phyloP scores from a whole-genome alignment of 306 rosid species.

The Potentilla sterilis region DNA sequence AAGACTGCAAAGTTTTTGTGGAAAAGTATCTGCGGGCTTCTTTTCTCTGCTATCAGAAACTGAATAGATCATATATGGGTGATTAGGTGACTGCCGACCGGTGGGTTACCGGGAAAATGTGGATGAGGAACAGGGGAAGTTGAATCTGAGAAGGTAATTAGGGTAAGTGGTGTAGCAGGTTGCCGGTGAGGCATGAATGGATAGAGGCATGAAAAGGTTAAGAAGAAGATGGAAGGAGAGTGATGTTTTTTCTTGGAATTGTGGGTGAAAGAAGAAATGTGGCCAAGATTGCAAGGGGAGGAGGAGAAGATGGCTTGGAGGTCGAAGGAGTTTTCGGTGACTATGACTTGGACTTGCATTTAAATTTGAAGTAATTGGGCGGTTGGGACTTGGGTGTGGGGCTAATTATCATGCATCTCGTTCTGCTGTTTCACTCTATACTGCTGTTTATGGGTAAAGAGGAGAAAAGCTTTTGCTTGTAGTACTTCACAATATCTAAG shows the following conservation, averaged over 20 bases:
- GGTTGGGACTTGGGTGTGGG: conserved; percentile 5
- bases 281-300: not conserved
- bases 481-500: not conserved
- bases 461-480: not conserved
- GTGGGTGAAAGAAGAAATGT: not conserved
- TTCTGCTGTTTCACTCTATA: conserved; percentile 3
- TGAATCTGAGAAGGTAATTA: not conserved
- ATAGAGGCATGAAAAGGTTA: conserved; percentile 4
- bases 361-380: conserved; percentile 29
- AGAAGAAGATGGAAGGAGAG: not conserved
- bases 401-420: not conserved
- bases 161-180: conserved; percentile 9
- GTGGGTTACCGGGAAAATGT: not conserved
- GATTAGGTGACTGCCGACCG: conserved; percentile 13
- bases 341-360: conserved; percentile 7
- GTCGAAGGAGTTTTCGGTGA: not conserved
- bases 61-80: not conserved
- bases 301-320: conserved; percentile 24
- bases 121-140: not conserved
- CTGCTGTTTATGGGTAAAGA: not conserved
- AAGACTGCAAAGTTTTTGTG: not conserved
- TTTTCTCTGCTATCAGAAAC: not conserved
- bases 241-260: conserved; percentile 20
- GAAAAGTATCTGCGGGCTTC: not conserved
- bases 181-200: conserved; percentile 22